Conservation (phyloP, 2,329 filamentous ascomycete species). For the Diaporthe sp. region DNA sequence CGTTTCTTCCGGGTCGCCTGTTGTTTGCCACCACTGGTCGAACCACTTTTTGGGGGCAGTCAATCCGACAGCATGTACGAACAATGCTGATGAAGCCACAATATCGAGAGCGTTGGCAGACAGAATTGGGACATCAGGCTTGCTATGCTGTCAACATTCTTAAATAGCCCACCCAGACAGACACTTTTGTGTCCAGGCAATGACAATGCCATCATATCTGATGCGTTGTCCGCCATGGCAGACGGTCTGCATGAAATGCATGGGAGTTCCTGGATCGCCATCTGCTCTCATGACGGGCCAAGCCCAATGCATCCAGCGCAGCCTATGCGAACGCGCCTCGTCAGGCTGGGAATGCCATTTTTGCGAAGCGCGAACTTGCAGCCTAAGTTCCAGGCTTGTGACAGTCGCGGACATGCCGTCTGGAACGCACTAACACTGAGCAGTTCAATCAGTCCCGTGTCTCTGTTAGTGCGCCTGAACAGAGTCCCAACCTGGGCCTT, state of each 20-base stretch:
- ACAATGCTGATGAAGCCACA: constrained; percentile 25
- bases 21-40: constrained; percentile 40
- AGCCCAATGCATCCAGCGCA: constrained; percentile 23
- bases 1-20: constrained; percentile 39
- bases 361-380: background rate
- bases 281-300: constrained; percentile 12
- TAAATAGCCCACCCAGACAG: constrained; percentile 19
- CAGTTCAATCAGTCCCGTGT: background rate
- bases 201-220: constrained; percentile 15
- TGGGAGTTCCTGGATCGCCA: constrained; percentile 21
- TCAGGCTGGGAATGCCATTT: constrained; percentile 20
- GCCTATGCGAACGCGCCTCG: constrained; percentile 18
- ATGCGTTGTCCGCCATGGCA: constrained; percentile 22
- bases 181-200: background rate
- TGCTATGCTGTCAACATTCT: background rate
- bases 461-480: constrained; percentile 9
- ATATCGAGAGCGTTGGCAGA: constrained; percentile 25
- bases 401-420: background rate
- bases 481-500: background rate
- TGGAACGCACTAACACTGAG: background rate
- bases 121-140: background rate
- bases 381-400: constrained; percentile 23
- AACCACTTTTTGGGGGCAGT: constrained; percentile 36
- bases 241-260: constrained; percentile 8
- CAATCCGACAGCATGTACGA: constrained; percentile 15